Base-by-base conservation (phyloP, 1,284 basidiomycete genomes). In the Ceratobasidium papillatum region DNA sequence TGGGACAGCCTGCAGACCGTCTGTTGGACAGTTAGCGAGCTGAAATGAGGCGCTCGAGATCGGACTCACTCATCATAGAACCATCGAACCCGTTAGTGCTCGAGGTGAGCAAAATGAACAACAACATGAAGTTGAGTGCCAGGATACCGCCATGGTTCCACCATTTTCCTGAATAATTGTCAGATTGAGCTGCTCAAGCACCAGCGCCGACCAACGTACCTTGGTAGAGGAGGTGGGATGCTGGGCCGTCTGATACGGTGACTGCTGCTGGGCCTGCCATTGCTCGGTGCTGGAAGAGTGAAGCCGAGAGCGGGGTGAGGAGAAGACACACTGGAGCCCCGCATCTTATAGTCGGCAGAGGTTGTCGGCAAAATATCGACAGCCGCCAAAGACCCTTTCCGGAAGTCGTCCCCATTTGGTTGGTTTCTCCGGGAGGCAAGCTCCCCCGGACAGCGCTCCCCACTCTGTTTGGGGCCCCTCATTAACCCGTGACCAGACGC, bases 71-170 rank as follows among this genome's bases (percentile, higher is more conserved):
- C 78, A 79, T 79, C 78, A 79, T 78, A 22, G 76, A 77, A 25
- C 78, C 90, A 80, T 93, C 91, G 81, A 90, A 93, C 74, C 91
- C 91, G 80, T 90, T 91, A 69, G 89, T 91, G 11, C 90, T 91
- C 14, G 91, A 90, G 12, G 91, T 91, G 80, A 92, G 91, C 75
- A 92, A 86, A 38, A 76, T 74, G 45, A 78, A 59, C 59, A 78
- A 14, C 66, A 78, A 72, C 75, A 77, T 59, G 14, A 75, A 34
- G 73, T 78, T 78, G 51, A 78, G 76, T 32, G 63, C 63, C 38
- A 78, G 56, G 41, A 77, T 62, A 27, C 75, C 68, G 54, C 74
- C 30, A 45, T 78, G 75, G 17, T 72, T 36, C 62, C 61, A 77
- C 77, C 77, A 78, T 68, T 75, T 69, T 19, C 77, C 77, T 68